Percentiles rank a stretch among this genome's conserved stretches.
phyloP scores from a whole-genome alignment of 306 rosid species.

The Gastrolobium villosum region DNA sequence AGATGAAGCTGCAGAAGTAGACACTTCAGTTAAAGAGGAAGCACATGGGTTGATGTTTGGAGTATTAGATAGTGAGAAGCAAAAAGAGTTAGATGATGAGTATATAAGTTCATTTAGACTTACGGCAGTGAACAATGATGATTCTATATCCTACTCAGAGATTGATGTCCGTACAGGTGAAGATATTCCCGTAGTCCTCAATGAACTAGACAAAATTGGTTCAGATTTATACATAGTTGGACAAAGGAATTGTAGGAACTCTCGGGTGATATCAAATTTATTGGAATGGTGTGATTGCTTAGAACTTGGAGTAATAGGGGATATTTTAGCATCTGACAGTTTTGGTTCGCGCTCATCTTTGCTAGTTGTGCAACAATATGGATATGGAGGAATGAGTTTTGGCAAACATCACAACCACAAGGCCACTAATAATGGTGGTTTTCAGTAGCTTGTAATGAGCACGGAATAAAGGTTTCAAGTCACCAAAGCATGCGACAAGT shows the following conservation, averaged over 20 bases:
- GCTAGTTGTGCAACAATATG: too few relatives aligned
- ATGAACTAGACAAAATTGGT: conserved; percentile 32
- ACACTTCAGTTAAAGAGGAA: not conserved
- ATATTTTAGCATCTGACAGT: too few relatives aligned
- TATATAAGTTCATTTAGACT: conserved; percentile 43
- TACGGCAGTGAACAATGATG: conserved; percentile 19
- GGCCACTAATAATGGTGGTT: too few relatives aligned
- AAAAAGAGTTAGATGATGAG: conserved; percentile 48
- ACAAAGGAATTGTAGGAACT: too few relatives aligned
- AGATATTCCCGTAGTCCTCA: conserved; percentile 28
- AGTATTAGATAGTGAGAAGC: not conserved
- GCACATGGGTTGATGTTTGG: not conserved
- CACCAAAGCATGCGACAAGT: too few relatives aligned
- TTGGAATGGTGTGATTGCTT: too few relatives aligned
- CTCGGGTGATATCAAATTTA: too few relatives aligned
- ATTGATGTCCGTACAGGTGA: conserved; percentile 41
- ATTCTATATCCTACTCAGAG: not conserved
- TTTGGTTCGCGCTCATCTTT: too few relatives aligned
- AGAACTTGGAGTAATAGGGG: too few relatives aligned
- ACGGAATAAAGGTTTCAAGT: too few relatives aligned
- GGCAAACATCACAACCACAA: too few relatives aligned
- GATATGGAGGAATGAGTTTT: not conserved
- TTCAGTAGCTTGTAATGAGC: too few relatives aligned
- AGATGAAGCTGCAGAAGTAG: conserved; percentile 24
- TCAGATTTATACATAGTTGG: conserved; percentile 44